Evolutionary conservation across 1,284 basidiomycete species (phyloP).

Genomic region (Moesziomyces globuligerus): DNA sequence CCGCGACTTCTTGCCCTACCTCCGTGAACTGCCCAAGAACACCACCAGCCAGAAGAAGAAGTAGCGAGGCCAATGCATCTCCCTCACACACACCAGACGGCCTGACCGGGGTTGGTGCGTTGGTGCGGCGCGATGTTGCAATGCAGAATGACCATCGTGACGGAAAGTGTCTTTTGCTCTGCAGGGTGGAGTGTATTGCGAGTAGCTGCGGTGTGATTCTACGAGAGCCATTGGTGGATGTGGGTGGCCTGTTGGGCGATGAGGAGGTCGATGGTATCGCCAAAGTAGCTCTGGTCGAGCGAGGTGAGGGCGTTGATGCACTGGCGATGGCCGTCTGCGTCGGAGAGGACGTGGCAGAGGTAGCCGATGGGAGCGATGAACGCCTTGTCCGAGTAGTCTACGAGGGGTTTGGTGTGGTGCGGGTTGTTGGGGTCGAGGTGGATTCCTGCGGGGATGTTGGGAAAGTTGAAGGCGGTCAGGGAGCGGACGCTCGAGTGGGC

Average conservation of each 20-base stretch:
- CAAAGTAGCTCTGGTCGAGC: constrained; percentile 54
- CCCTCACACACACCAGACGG: too few relatives aligned
- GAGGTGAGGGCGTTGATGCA: constrained; percentile 42
- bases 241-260: constrained; percentile 58
- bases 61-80: constrained; percentile 15
- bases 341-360: constrained; percentile 54
- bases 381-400: constrained; percentile 57
- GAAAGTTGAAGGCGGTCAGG: constrained; percentile 27
- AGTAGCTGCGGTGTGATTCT: background rate
- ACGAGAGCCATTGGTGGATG: constrained; percentile 40
- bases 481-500: constrained; percentile 33
- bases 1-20: constrained; percentile 88
- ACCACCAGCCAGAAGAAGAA: constrained; percentile 74
- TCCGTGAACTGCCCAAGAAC: constrained; percentile 81
- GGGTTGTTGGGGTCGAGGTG: constrained; percentile 10
- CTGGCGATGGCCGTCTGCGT: constrained; percentile 27
- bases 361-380: constrained; percentile 60
- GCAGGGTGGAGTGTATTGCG: background rate
- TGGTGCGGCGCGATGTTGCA: too few relatives aligned
- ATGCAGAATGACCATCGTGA: background rate
- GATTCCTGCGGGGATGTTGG: constrained; percentile 55
- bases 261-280: constrained; percentile 58
- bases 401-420: constrained; percentile 31
- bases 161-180: too few relatives aligned
- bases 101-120: too few relatives aligned